Conservation (phyloP, 2,329 filamentous ascomycete species). For the Xylaria multiplex region DNA sequence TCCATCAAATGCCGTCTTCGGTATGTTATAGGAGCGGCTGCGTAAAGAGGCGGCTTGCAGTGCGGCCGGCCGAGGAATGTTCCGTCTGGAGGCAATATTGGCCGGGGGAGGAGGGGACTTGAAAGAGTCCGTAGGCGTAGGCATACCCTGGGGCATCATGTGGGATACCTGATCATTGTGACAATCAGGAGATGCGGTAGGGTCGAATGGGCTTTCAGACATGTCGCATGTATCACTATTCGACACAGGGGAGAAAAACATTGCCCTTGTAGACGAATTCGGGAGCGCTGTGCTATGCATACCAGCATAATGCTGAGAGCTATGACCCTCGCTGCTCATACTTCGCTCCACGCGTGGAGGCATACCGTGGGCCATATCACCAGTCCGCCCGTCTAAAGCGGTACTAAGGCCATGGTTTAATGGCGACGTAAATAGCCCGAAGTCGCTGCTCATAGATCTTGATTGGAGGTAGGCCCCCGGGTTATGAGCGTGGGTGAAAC, state of each 20-base stretch:
- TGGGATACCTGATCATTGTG: conserved; percentile 36
- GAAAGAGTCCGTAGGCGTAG: conserved; percentile 51
- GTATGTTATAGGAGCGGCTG: conserved; percentile 54
- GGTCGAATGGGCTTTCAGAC: conserved; percentile 36
- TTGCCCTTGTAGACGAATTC: conserved; percentile 33
- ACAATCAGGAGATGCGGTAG: conserved; percentile 28
- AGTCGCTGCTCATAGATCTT: conserved; percentile 36
- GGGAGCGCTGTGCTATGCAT: conserved; percentile 38
- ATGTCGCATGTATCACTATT: conserved; percentile 36
- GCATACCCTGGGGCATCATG: conserved; percentile 39
- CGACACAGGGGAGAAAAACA: conserved; percentile 41
- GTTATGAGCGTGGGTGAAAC: conserved; percentile 35
- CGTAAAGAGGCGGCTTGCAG: conserved; percentile 59
- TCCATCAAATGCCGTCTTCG: conserved; percentile 61
- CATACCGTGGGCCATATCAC: conserved; percentile 31
- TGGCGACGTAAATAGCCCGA: conserved; percentile 34
- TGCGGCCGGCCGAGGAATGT: conserved; percentile 60
- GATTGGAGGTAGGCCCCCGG: conserved; percentile 35
- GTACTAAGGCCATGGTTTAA: conserved; percentile 16
- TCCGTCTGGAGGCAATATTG: conserved; percentile 65
- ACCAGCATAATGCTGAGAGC: conserved; percentile 38
- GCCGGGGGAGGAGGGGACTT: conserved; percentile 61
- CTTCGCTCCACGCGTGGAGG: conserved; percentile 42
- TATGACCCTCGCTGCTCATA: conserved; percentile 35
- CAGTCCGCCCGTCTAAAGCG: conserved; percentile 10